A percentile compares a stretch with the other conserved stretches of the same genome.
Conservation (phyloP, 2,329 filamentous ascomycete species). For the Calonectria montana region DNA sequence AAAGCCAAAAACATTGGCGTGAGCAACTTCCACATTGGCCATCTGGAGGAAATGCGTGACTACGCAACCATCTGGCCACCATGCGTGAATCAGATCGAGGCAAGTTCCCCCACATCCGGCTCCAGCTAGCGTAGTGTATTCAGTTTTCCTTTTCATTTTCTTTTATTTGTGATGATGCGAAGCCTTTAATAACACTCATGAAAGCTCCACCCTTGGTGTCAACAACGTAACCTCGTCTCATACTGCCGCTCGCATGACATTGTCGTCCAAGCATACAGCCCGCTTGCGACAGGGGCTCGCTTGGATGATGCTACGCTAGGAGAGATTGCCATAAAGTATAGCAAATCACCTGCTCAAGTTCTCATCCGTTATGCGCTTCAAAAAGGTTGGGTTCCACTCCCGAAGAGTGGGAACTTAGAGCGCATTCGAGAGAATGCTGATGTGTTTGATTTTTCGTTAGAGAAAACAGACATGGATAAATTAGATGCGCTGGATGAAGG, state of each 20-base stretch:
- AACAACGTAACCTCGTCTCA: conserved; percentile 56
- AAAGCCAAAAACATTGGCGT: conserved; percentile 75
- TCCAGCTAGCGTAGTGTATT: too few relatives aligned
- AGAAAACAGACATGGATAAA: conserved; percentile 64
- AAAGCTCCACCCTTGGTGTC: conserved; percentile 79
- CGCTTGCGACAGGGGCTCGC: conserved; percentile 48
- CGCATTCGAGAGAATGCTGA: conserved; percentile 71
- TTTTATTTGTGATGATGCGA: neutral
- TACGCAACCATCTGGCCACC: conserved; percentile 77
- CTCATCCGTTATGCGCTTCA: conserved; percentile 77
- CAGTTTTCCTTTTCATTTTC: neutral
- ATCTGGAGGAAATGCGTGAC: conserved; percentile 75
- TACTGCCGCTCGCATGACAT: conserved; percentile 84
- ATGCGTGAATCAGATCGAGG: conserved; percentile 80
- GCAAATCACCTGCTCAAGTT: conserved; percentile 72
- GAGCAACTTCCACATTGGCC: conserved; percentile 76
- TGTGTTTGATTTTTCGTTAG: conserved; percentile 70
- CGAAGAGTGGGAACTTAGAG: conserved; percentile 71
- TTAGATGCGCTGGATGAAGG: conserved; percentile 47
- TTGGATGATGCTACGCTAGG: conserved; percentile 67
- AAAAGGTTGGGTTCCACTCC: conserved; percentile 75
- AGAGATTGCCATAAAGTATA: conserved; percentile 67
- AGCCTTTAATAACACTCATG: neutral
- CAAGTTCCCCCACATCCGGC: conserved; percentile 47
- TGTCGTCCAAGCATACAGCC: conserved; percentile 55